A percentile compares a stretch with the other conserved stretches of the same genome.
Conservation (phyloP, 179 eudicot genomes). For the Silene coronaria region DNA sequence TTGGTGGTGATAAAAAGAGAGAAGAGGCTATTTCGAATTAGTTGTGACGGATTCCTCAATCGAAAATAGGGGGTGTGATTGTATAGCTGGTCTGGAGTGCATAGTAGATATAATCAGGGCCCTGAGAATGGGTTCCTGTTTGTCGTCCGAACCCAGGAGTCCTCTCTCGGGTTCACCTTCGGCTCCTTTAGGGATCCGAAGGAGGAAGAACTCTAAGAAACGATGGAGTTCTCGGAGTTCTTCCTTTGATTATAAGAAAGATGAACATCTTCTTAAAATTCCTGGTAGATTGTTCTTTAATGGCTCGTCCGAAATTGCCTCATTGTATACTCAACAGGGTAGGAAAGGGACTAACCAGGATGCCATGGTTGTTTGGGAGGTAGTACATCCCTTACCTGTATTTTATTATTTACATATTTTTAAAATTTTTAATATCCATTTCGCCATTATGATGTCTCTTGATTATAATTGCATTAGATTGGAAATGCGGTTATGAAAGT, state of each 20-base stretch:
- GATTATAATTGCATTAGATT: not conserved
- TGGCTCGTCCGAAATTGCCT: slow-evolving; percentile 68
- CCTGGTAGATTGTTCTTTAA: slow-evolving; percentile 66
- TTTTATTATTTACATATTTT: not conserved
- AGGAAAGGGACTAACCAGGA: slow-evolving; percentile 92
- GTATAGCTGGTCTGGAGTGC: slow-evolving; percentile 83
- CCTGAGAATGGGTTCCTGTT: slow-evolving; percentile 98
- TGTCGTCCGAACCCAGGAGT: slow-evolving; percentile 76
- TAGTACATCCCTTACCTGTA: slow-evolving; percentile 17
- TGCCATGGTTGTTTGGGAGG: slow-evolving; percentile 99
- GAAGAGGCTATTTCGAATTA: not conserved
- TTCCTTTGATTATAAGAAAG: slow-evolving; percentile 54
- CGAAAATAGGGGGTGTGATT: slow-evolving; percentile 49
- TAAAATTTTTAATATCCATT: not conserved
- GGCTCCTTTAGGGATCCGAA: slow-evolving; percentile 33
- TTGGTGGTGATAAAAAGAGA: not conserved
- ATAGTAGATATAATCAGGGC: slow-evolving; percentile 75
- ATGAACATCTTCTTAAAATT: slow-evolving; percentile 49
- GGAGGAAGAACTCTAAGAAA: slow-evolving; percentile 48
- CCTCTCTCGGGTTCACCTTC: slow-evolving; percentile 63
- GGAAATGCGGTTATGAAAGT: not conserved
- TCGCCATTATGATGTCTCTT: not conserved
- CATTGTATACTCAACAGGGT: slow-evolving; percentile 82
- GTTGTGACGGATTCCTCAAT: slow-evolving; percentile 53
- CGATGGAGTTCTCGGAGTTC: slow-evolving; percentile 42